A percentile compares a stretch with the other conserved stretches of the same genome.
Evolutionary conservation across 352 stramenopile species (phyloP).

Genomic region (Phytopythium mirpurense): DNA sequence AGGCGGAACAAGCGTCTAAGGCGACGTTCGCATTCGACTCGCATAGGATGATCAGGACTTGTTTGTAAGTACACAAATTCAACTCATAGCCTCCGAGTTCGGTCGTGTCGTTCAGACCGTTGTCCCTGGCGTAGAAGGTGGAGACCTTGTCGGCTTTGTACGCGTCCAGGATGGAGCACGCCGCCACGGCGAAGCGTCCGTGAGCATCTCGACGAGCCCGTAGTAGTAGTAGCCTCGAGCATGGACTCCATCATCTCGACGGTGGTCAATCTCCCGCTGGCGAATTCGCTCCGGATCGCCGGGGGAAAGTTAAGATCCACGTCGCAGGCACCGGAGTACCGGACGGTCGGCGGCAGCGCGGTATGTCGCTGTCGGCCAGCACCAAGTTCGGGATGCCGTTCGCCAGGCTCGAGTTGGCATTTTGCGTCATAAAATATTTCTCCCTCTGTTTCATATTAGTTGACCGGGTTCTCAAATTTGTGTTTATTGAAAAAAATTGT

Average conservation of each 20-base stretch:
- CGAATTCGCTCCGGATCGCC: conserved; percentile 12
- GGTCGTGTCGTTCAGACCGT: too few species aligned
- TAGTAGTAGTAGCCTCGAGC: conserved; percentile 46
- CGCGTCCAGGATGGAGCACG: conserved; percentile 27
- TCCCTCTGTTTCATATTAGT: too few species aligned
- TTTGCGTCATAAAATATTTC: too few species aligned
- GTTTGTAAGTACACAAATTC: too few species aligned
- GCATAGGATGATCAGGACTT: too few species aligned
- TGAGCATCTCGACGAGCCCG: conserved; percentile 38
- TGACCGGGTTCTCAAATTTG: too few species aligned
- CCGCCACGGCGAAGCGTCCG: too few species aligned
- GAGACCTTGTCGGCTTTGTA: conserved; percentile 22
- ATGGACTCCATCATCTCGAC: conserved; percentile 35
- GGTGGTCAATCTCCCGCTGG: conserved; percentile 18
- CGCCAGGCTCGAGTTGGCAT: too few species aligned
- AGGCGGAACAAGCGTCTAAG: too few species aligned
- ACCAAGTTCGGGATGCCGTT: conserved; percentile 31
- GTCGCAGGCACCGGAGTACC: conserved; percentile 32
- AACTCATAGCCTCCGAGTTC: too few species aligned
- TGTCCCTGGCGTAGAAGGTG: conserved; percentile 21
- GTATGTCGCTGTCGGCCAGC: conserved; percentile 43
- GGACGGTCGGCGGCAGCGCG: conserved; percentile 26
- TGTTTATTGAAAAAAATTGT: too few species aligned
- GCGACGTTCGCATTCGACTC: too few species aligned
- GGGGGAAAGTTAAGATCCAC: conserved; percentile 19